A percentile compares a stretch with the other conserved stretches of the same genome.
phyloP scores from a whole-genome alignment of 139 green algal genomes.

The Diplosphaera chodatii region DNA sequence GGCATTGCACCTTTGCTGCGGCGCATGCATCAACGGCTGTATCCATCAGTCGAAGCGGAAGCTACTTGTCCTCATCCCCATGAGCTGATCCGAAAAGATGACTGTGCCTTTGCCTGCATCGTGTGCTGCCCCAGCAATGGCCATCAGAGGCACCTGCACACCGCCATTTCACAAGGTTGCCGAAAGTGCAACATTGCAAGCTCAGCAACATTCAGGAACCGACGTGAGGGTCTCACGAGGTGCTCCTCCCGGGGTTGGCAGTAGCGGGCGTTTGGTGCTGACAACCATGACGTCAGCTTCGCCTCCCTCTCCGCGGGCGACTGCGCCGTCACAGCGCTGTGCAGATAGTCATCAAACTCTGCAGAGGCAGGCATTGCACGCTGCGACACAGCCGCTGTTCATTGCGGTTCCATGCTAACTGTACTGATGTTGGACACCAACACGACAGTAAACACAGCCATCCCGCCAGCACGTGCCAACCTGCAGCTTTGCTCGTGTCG shows the following conservation, averaged over 20 bases:
- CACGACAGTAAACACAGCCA: background rate
- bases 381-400: too few species aligned
- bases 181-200: too few species aligned
- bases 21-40: too few species aligned
- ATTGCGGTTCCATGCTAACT: too few species aligned
- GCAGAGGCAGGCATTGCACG: too few species aligned
- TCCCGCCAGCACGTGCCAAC: background rate
- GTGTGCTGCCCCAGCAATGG: slow-evolving; percentile 36
- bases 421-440: background rate
- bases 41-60: background rate
- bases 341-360: slow-evolving; percentile 44
- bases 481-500: background rate
- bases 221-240: too few species aligned
- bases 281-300: slow-evolving; percentile 31
- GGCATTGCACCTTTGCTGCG: too few species aligned
- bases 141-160: slow-evolving; percentile 49
- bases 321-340: slow-evolving; percentile 7
- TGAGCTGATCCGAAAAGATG: slow-evolving; percentile 16
- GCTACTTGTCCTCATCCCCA: slow-evolving; percentile 14
- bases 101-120: slow-evolving; percentile 5
- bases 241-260: slow-evolving; percentile 62
- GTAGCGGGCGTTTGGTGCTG: slow-evolving; percentile 19
- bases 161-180: too few species aligned
- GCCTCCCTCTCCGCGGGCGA: slow-evolving; percentile 2
- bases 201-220: too few species aligned